Evolutionary conservation across 495 filamentous ascomycete genomes (phyloP).

Genomic region (Aspergillus sparsus): DNA sequence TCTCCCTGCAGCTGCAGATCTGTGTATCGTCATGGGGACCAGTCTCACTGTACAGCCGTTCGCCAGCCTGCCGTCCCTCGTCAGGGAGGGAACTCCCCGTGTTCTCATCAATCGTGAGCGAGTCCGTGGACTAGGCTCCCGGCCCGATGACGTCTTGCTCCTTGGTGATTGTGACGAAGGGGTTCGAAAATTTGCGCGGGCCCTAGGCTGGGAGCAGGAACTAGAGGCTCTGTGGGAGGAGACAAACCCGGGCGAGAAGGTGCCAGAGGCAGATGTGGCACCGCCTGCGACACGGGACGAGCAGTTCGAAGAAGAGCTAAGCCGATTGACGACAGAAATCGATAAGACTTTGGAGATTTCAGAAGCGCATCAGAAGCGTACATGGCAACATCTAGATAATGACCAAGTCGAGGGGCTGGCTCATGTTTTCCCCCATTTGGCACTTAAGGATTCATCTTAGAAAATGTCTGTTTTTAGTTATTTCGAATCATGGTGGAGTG

Average conservation of each 20-base stretch:
- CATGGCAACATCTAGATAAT: constrained; percentile 39
- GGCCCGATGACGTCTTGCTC: constrained; percentile 73
- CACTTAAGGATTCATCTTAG: constrained; percentile 15
- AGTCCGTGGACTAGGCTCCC: constrained; percentile 78
- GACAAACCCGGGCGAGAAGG: constrained; percentile 48
- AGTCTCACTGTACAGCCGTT: constrained; percentile 89
- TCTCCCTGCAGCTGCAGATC: constrained; percentile 65
- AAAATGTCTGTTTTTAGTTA: neutral
- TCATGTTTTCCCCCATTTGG: constrained; percentile 52
- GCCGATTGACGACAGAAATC: constrained; percentile 54
- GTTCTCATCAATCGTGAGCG: constrained; percentile 84
- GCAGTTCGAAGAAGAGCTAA: constrained; percentile 53
- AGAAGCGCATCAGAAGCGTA: constrained; percentile 44
- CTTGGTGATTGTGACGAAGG: constrained; percentile 80
- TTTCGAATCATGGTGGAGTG: neutral
- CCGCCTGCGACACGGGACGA: constrained; percentile 53
- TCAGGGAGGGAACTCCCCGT: constrained; percentile 63
- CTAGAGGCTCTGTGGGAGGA: constrained; percentile 69
- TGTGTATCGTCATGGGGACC: constrained; percentile 89
- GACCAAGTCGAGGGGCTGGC: constrained; percentile 24
- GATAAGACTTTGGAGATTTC: constrained; percentile 52
- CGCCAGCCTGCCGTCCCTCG: constrained; percentile 70
- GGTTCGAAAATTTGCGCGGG: constrained; percentile 77
- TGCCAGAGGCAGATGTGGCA: constrained; percentile 35
- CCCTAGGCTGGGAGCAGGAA: constrained; percentile 84